Conservation (phyloP, 257 asterid species). For the Datura wrightii region DNA sequence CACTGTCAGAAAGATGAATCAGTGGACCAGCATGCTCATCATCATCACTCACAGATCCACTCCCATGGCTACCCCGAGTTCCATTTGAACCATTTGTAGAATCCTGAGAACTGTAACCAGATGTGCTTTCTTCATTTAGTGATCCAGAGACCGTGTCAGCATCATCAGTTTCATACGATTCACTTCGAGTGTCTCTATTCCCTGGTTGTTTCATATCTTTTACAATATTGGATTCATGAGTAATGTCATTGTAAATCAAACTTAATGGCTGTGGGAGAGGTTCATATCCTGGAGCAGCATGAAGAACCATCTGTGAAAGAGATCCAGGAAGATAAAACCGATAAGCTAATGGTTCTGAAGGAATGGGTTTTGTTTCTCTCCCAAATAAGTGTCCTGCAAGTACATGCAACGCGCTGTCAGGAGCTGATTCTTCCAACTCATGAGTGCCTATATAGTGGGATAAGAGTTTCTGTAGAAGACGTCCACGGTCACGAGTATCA, state of each 20-base stretch:
- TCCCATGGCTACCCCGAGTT: slow-evolving; percentile 47
- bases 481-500: slow-evolving; percentile 96
- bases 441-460: slow-evolving; percentile 50
- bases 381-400: slow-evolving; percentile 71
- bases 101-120: slow-evolving; percentile 73
- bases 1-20: slow-evolving; percentile 80
- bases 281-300: slow-evolving; percentile 99
- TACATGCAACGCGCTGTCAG: slow-evolving; percentile 46
- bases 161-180: slow-evolving; percentile 58
- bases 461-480: slow-evolving; percentile 64
- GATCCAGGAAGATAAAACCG: slow-evolving; percentile 96
- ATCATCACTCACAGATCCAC: slow-evolving; percentile 54
- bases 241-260: slow-evolving; percentile 53
- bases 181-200: slow-evolving; percentile 45
- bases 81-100: slow-evolving; percentile 64
- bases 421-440: slow-evolving; percentile 51
- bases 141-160: slow-evolving; percentile 73
- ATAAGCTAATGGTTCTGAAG: slow-evolving; percentile 60
- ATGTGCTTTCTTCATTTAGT: slow-evolving; percentile 70
- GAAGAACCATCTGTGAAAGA: slow-evolving; percentile 95
- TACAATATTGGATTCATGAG: slow-evolving; percentile 38
- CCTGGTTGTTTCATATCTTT: slow-evolving; percentile 39
- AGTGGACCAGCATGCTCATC: slow-evolving; percentile 54
- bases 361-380: slow-evolving; percentile 52
- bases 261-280: slow-evolving; percentile 96